These are phyloP conservation scores for Lasiodiplodia sp. DNA, from an alignment of 2,329 filamentous ascomycete genomes.

Conservation along the genomic window DNA sequence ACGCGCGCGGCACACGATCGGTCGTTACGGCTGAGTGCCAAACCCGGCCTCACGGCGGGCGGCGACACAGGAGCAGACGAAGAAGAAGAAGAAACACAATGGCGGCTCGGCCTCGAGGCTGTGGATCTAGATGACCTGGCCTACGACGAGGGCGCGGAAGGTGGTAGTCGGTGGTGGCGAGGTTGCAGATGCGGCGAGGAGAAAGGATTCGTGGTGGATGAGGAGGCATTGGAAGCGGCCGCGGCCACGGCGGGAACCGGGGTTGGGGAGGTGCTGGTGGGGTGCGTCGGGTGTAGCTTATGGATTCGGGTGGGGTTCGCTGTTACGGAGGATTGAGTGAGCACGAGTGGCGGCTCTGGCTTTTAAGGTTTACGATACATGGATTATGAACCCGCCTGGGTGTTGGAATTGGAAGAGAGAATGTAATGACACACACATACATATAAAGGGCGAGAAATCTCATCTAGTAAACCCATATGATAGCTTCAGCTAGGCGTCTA, in stretches of 20 bases:
- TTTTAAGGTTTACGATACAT: not conserved
- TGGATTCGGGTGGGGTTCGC: slow-evolving; percentile 69
- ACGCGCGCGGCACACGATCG: slow-evolving; percentile 58
- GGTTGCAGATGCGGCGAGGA: slow-evolving; percentile 66
- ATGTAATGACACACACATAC: no score
- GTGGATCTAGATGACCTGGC: slow-evolving; percentile 31
- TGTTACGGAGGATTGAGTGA: slow-evolving; percentile 50
- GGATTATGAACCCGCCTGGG: not conserved
- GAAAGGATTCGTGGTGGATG: slow-evolving; percentile 61
- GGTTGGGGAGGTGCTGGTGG: slow-evolving; percentile 63
- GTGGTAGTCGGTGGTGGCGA: slow-evolving; percentile 55
- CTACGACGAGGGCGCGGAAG: slow-evolving; percentile 39
- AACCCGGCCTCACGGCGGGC: slow-evolving; percentile 1
- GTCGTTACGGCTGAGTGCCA: slow-evolving; percentile 8
- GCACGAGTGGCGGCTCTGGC: not conserved
- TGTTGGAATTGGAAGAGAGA: no score
- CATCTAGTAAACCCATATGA: no score
- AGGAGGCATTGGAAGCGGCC: slow-evolving; percentile 62
- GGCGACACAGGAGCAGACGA: slow-evolving; percentile 1
- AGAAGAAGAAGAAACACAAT: slow-evolving; percentile 20
- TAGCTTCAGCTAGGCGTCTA: no score
- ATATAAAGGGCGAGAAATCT: no score
- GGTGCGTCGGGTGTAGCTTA: slow-evolving; percentile 69
- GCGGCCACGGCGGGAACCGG: slow-evolving; percentile 38
- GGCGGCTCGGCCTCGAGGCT: slow-evolving; percentile 24